Conservation (phyloP, 257 asterid genomes). For the Nicotiana otophora region DNA sequence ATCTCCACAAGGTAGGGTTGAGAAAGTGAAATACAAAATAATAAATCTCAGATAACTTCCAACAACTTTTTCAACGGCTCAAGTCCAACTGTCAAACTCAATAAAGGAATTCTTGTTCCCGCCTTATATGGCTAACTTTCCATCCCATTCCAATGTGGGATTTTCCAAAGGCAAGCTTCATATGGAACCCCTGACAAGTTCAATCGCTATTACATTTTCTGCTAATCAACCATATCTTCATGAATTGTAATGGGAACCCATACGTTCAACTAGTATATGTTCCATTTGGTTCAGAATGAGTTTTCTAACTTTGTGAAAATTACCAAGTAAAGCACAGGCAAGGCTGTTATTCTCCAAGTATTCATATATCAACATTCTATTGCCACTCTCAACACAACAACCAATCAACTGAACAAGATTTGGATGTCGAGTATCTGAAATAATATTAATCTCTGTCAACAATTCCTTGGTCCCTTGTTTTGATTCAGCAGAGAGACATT, state of each 20-base stretch:
- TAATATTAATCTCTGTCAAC: conserved; percentile 65
- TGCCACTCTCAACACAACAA: conserved; percentile 62
- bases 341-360: conserved; percentile 82
- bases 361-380: conserved; percentile 66
- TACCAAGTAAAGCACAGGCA: conserved; percentile 69
- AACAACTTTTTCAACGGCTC: no score
- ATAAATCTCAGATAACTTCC: background rate
- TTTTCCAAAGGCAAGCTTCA: background rate
- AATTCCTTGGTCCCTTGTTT: conserved; percentile 72
- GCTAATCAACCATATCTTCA: background rate
- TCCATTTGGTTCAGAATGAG: background rate
- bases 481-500: conserved; percentile 69
- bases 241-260: background rate
- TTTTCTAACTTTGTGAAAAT: background rate
- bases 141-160: background rate
- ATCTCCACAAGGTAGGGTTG: background rate
- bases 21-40: background rate
- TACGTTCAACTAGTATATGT: background rate
- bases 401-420: conserved; percentile 76
- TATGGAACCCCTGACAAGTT: background rate
- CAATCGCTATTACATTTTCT: background rate
- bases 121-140: background rate
- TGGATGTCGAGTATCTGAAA: conserved; percentile 52
- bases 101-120: no score
- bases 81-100: background rate